These are phyloP conservation scores for Syncephalastrum sp. DNA, from an alignment of 371 early-diverging fungal species.

Conservation along the genomic window DNA sequence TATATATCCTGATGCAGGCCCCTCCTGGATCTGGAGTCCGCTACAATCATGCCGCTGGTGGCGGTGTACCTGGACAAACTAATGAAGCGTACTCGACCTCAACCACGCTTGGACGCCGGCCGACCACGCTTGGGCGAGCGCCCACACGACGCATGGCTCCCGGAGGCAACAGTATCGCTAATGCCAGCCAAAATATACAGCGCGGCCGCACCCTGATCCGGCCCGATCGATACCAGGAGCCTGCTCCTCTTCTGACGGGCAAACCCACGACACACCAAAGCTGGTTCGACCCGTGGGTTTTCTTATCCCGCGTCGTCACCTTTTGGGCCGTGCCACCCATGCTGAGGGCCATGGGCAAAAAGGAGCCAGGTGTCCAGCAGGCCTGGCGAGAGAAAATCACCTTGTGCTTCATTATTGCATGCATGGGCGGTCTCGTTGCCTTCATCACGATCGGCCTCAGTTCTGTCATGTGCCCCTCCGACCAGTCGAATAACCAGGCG, in stretches of 20 bases:
- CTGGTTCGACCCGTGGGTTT: conserved; percentile 66
- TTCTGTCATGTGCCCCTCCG: conserved; percentile 52
- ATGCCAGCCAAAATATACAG: conserved; percentile 56
- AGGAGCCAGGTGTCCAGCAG: conserved; percentile 71
- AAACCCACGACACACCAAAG: conserved; percentile 52
- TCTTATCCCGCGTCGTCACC: conserved; percentile 72
- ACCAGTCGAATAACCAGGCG: conserved; percentile 27
- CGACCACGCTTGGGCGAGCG: conserved; percentile 47
- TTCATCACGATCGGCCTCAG: conserved; percentile 65
- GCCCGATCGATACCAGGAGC: conserved; percentile 71
- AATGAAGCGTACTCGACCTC: conserved; percentile 2
- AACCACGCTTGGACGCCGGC: conserved; percentile 35
- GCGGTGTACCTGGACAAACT: conserved; percentile 10
- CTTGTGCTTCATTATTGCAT: conserved; percentile 69
- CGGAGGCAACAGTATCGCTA: conserved; percentile 47
- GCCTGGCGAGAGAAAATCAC: conserved; percentile 93
- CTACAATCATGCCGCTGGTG: conserved; percentile 12
- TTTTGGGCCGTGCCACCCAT: conserved; percentile 76
- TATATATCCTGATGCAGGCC: conserved; percentile 5
- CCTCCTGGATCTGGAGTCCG: conserved; percentile 2
- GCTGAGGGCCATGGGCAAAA: conserved; percentile 51
- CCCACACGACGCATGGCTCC: conserved; percentile 52
- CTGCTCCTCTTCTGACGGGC: conserved; percentile 68
- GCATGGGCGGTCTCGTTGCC: conserved; percentile 60
- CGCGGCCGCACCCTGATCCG: conserved; percentile 77